Evolutionary conservation across 495 filamentous ascomycete species (phyloP).

Genomic region (Aspergillus hancockii): DNA sequence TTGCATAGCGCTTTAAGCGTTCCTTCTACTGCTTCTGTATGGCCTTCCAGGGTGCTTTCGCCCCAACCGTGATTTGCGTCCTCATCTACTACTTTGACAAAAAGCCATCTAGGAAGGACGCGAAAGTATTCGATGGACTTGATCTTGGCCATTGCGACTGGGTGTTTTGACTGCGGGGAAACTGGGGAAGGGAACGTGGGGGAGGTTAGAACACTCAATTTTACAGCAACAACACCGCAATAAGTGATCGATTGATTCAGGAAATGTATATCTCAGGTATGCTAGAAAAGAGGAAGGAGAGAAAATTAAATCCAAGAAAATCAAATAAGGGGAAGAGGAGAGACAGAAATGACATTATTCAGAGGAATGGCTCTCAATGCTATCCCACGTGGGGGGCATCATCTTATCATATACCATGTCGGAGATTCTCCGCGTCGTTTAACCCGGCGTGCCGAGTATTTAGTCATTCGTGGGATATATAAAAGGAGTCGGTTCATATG

Average conservation of each 20-base stretch:
- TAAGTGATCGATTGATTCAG: neutral
- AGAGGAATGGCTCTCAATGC: neutral
- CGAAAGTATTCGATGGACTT: conserved; percentile 73
- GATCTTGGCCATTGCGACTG: conserved; percentile 63
- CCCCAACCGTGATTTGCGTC: conserved; percentile 72
- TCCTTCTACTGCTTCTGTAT: conserved; percentile 74
- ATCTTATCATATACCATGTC: neutral
- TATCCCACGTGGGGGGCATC: neutral
- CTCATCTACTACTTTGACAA: conserved; percentile 73
- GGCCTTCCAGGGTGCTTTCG: conserved; percentile 75
- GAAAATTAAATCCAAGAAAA: neutral
- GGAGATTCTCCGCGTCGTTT: neutral
- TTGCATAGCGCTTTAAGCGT: conserved; percentile 67
- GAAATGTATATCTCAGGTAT: neutral
- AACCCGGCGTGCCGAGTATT: neutral
- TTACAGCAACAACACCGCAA: neutral
- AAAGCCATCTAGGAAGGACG: conserved; percentile 74
- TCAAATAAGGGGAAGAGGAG: neutral
- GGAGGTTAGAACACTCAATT: neutral
- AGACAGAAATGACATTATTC: neutral
- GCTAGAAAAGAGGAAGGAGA: neutral
- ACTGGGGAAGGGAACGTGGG: conserved; percentile 3
- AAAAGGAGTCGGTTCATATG: neutral
- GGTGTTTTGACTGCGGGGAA: neutral
- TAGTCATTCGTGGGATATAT: neutral